phyloP scores from a whole-genome alignment of 176 grass and related monocot genomes.

The Pharus latifolius region DNA sequence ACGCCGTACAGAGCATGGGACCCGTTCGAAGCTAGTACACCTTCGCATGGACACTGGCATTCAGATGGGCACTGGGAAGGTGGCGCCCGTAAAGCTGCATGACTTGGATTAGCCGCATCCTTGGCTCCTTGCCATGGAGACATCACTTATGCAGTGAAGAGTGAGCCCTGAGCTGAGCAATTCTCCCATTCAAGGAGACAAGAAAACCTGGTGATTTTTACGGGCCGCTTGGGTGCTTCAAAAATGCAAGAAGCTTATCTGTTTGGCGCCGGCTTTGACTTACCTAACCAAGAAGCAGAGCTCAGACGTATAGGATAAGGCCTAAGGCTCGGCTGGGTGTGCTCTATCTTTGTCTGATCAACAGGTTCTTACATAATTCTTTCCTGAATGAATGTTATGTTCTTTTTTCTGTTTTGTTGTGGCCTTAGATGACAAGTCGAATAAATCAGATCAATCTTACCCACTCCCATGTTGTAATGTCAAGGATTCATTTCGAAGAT shows the following conservation, averaged over 20 bases:
- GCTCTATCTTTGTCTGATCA: neutral
- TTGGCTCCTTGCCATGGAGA: neutral
- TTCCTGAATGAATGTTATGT: neutral
- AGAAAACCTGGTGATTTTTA: too few species aligned
- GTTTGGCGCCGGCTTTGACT: too few species aligned
- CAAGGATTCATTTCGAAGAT: too few species aligned
- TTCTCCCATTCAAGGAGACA: too few species aligned
- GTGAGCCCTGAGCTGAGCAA: too few species aligned
- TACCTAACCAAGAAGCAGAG: too few species aligned
- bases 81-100: neutral
- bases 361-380: neutral
- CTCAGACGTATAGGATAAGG: too few species aligned
- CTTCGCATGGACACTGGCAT: neutral
- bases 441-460: neutral
- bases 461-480: neutral
- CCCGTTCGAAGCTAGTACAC: neutral
- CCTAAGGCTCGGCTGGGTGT: too few species aligned
- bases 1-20: constrained; percentile 2
- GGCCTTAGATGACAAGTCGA: neutral
- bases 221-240: too few species aligned
- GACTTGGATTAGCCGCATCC: neutral
- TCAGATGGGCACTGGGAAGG: neutral
- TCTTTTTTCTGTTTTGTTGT: neutral
- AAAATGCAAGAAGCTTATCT: too few species aligned
- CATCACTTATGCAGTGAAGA: too few species aligned